Evolutionary conservation across 257 asterid species (phyloP), one percentile per base, ranked within the genome.

Genomic region (Solanum piurae): DNA sequence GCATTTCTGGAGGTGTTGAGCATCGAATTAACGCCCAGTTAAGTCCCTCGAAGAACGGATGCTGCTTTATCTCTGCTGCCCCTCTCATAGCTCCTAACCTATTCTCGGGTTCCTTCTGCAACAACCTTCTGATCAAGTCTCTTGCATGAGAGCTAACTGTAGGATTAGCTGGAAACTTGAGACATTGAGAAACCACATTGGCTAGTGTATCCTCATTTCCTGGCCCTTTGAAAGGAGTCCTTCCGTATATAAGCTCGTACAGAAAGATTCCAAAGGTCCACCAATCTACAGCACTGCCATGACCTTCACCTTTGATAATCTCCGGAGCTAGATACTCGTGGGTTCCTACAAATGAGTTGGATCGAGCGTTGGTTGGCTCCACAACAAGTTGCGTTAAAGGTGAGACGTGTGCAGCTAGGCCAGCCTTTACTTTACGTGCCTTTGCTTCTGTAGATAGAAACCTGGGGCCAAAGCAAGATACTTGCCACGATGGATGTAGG

Each of bases 281-380:
- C 98, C 98, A 94, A 74, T 94, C 98, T 27, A 94, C 98, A 2
- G 96, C 94, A 29, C 92, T 94, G 9, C 98, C 98, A 62, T 94
- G 98, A 3, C 98, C 96, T 84, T 94, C 98, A 0, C 95, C 98
- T n/a, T 94, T 92, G 69, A 94, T 93, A 6, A 94, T 91, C 93
- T 94, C 98, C 9, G 98, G 98, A 25, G 98, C 98, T 76, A 94
- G 38, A 87, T 94, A 94, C 93, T 94, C 98, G 38, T 94, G 98
- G 27, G 96, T 94, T 86, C 98, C 95, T 0, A 94, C 98, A 9
- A 94, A 94, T 3, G 98, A 94, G 94, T 93, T 93, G 4, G 98
- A 94, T 7, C 98, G 94, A 29, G 94, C 92, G 12, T 92, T 94
- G 2, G 94, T 76, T 1, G 98, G 98, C 92, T 94, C 98, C 0